These are phyloP conservation scores for Gymnopilus junonius DNA, from an alignment of 768 basidiomycete genomes.

Conservation along the genomic window DNA sequence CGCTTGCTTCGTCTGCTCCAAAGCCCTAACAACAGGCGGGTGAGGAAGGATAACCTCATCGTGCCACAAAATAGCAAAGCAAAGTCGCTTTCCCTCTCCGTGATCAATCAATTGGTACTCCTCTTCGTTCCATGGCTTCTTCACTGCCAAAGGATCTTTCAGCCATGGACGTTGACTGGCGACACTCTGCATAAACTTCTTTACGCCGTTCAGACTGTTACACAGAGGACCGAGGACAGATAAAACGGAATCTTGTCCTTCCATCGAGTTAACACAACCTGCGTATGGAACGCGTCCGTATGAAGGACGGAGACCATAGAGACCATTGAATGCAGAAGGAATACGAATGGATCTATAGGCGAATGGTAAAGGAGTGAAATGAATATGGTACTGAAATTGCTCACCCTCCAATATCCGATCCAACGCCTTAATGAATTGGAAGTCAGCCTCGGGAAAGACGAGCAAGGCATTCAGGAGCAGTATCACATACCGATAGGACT, in stretches of 20 bases:
- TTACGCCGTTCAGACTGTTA: conserved; percentile 59
- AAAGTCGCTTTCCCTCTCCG: conserved; percentile 44
- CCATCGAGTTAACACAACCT: conserved; percentile 63
- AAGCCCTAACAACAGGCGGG: conserved; percentile 65
- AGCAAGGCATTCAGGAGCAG: not conserved
- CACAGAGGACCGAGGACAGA: conserved; percentile 81
- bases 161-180: conserved; percentile 66
- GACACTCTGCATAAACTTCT: conserved; percentile 68
- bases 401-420: conserved; percentile 83
- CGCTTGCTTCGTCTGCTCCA: conserved; percentile 59
- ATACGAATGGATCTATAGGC: conserved; percentile 77
- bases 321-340: conserved; percentile 67
- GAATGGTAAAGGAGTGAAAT: not conserved
- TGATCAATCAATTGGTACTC: conserved; percentile 65
- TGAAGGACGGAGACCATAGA: conserved; percentile 75
- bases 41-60: conserved; percentile 62
- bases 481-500: conserved; percentile 47
- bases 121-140: conserved; percentile 64
- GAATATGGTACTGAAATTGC: not conserved
- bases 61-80: conserved; percentile 70
- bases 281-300: conserved; percentile 72
- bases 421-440: conserved; percentile 57
- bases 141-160: conserved; percentile 60
- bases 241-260: conserved; percentile 74
- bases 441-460: not conserved